Conservation (phyloP, 192 early-diverging fungal genomes). For the Coemansia reversa region DNA sequence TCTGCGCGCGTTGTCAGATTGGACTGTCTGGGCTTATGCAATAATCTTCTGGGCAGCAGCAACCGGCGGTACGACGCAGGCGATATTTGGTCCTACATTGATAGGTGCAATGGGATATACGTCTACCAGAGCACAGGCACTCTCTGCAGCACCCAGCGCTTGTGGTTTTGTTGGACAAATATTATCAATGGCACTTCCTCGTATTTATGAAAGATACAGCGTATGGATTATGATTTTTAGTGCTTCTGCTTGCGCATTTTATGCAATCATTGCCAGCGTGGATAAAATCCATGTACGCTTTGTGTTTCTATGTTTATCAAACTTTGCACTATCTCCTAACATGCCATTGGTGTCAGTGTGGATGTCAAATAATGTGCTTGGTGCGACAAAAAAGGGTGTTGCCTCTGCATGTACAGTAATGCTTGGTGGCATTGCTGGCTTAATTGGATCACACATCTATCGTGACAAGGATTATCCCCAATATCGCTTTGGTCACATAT, state of each 20-base stretch:
- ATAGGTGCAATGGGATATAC: constrained; percentile 50
- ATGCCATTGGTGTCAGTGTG: constrained; percentile 55
- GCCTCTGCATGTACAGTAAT: constrained; percentile 49
- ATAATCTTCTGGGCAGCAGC: constrained; percentile 50
- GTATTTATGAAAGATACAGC: constrained; percentile 27
- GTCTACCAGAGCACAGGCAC: constrained; percentile 43
- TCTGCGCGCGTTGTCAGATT: constrained; percentile 27
- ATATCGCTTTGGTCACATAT: constrained; percentile 55
- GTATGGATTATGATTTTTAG: constrained; percentile 53
- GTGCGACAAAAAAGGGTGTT: constrained; percentile 62
- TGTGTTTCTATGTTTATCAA: constrained; percentile 42
- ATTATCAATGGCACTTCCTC: constrained; percentile 36
- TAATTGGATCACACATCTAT: constrained; percentile 65
- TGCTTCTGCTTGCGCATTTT: constrained; percentile 54
- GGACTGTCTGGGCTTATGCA: constrained; percentile 51
- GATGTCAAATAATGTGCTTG: constrained; percentile 62
- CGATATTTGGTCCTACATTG: constrained; percentile 47
- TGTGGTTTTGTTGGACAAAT: constrained; percentile 47
- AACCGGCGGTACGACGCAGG: constrained; percentile 44
- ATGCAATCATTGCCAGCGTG: constrained; percentile 52
- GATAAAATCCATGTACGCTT: constrained; percentile 29
- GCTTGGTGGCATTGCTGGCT: constrained; percentile 53
- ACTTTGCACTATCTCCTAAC: constrained; percentile 48
- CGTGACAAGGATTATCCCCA: constrained; percentile 53
- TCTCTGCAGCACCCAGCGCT: constrained; percentile 42